A percentile compares a stretch with the other conserved stretches of the same genome.
Conservation (phyloP, 176 grass and related monocot genomes). For the Puya raimondii region DNA sequence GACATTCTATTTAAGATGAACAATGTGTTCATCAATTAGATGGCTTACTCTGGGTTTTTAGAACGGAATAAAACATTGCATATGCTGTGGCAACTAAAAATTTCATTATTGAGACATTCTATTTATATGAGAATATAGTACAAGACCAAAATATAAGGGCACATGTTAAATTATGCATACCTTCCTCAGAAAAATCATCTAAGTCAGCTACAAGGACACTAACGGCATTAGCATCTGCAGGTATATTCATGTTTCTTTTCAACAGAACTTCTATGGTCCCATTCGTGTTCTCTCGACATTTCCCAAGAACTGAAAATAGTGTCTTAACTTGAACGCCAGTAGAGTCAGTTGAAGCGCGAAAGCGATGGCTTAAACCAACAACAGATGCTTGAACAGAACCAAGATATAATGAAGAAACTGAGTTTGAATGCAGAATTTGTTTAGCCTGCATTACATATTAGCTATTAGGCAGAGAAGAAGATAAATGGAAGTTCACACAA, state of each 20-base stretch:
- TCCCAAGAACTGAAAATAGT: constrained; percentile 58
- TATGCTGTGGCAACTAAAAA: too few relatives aligned
- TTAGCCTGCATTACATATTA: constrained; percentile 38
- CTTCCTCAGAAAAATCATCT: constrained; percentile 51
- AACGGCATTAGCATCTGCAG: constrained; percentile 83
- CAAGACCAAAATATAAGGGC: background rate
- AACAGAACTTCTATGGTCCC: constrained; percentile 72
- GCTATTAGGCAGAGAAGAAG: constrained; percentile 8
- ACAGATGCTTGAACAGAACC: constrained; percentile 75
- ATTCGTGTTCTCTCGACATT: constrained; percentile 44
- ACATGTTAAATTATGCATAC: constrained; percentile 28
- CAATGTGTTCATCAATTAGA: too few relatives aligned
- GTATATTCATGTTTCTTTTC: constrained; percentile 67
- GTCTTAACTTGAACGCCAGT: constrained; percentile 48
- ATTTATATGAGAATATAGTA: too few relatives aligned
- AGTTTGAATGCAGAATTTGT: constrained; percentile 35
- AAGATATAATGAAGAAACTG: constrained; percentile 26
- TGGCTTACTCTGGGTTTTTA: too few relatives aligned
- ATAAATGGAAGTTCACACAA: background rate
- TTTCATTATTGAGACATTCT: too few relatives aligned
- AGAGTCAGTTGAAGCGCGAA: constrained; percentile 44
- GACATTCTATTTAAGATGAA: too few relatives aligned
- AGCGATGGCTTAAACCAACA: constrained; percentile 78
- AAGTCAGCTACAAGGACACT: constrained; percentile 66
- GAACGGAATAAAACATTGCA: too few relatives aligned